These are phyloP conservation scores for Claviceps maximensis DNA, from an alignment of 2,329 filamentous ascomycete genomes.

Conservation along the genomic window DNA sequence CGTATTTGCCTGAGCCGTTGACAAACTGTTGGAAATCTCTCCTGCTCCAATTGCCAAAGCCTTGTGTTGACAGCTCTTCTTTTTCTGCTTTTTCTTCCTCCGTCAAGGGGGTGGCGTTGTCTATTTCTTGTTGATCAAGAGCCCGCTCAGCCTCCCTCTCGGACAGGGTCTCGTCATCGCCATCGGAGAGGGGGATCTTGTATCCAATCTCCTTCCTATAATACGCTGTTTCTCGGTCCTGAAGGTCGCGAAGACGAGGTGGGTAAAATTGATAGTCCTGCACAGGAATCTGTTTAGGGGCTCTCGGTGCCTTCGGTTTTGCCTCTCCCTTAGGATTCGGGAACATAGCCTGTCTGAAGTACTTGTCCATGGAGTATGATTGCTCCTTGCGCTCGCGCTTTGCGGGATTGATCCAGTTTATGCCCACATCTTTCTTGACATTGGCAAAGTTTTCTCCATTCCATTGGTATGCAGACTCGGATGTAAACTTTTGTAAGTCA, in stretches of 20 bases:
- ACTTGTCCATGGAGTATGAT: constrained; percentile 97
- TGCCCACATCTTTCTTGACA: constrained; percentile 79
- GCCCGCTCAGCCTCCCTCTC: constrained; percentile 80
- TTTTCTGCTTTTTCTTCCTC: constrained; percentile 87
- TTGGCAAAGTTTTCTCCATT: constrained; percentile 93
- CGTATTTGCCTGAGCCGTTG: constrained; percentile 87
- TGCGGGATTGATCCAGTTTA: constrained; percentile 95
- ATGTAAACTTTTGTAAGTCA: constrained; percentile 93
- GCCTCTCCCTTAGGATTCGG: constrained; percentile 69
- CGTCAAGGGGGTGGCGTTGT: constrained; percentile 75
- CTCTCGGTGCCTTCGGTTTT: constrained; percentile 90
- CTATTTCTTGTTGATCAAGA: constrained; percentile 81
- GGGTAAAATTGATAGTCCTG: constrained; percentile 99
- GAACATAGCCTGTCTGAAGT: constrained; percentile 84
- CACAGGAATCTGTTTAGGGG: constrained; percentile 80
- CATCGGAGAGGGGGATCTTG: constrained; percentile 81
- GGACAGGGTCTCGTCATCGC: constrained; percentile 72
- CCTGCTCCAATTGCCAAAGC: constrained; percentile 91
- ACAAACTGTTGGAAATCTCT: constrained; percentile 97
- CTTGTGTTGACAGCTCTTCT: constrained; percentile 63
- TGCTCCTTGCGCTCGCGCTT: constrained; percentile 98
- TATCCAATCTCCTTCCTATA: constrained; percentile 95
- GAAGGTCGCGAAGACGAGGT: constrained; percentile 66
- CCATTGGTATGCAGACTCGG: constrained; percentile 97
- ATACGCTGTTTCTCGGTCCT: constrained; percentile 90